Evolutionary conservation across 495 filamentous ascomycete species (phyloP).

Genomic region (Extremus antarcticus): DNA sequence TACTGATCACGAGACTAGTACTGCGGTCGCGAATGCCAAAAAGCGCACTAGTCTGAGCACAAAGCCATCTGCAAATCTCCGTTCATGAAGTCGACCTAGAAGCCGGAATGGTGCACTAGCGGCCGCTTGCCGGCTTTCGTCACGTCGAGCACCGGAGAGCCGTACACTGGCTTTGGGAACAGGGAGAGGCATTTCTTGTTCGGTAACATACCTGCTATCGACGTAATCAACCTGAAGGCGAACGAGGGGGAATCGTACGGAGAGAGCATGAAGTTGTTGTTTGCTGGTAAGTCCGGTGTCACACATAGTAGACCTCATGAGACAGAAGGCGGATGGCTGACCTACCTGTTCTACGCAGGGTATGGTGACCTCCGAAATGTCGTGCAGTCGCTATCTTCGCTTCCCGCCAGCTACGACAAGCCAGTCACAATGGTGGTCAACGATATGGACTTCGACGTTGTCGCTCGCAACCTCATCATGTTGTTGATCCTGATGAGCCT

Average conservation of each 20-base stretch:
- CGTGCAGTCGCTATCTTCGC: slow-evolving; percentile 29
- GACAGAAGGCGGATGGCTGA: background rate
- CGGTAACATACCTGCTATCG: slow-evolving; percentile 36
- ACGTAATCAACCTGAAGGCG: slow-evolving; percentile 31
- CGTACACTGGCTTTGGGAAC: slow-evolving; percentile 1
- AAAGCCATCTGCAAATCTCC: slow-evolving; percentile 31
- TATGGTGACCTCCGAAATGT: slow-evolving; percentile 40
- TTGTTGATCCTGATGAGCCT: slow-evolving; percentile 30
- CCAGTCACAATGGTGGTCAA: slow-evolving; percentile 30
- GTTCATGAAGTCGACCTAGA: slow-evolving; percentile 24
- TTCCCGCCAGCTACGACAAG: slow-evolving; percentile 26
- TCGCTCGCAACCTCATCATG: slow-evolving; percentile 37
- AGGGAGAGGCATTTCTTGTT: slow-evolving; percentile 31
- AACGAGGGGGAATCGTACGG: slow-evolving; percentile 36
- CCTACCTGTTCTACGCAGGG: slow-evolving; percentile 15
- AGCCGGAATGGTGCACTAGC: slow-evolving; percentile 23
- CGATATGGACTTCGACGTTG: slow-evolving; percentile 35
- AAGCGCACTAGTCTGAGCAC: slow-evolving; percentile 29
- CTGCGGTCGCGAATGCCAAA: slow-evolving; percentile 32
- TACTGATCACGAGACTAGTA: slow-evolving; percentile 24
- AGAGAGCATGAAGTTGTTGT: slow-evolving; percentile 28
- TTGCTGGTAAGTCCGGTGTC: slow-evolving; percentile 36
- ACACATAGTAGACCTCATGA: too few relatives aligned
- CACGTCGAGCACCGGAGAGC: background rate
- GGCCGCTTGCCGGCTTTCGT: slow-evolving; percentile 24